These are phyloP conservation scores for Kalmusia sp. DNA, from an alignment of 2,329 filamentous ascomycete species.

Conservation along the genomic window DNA sequence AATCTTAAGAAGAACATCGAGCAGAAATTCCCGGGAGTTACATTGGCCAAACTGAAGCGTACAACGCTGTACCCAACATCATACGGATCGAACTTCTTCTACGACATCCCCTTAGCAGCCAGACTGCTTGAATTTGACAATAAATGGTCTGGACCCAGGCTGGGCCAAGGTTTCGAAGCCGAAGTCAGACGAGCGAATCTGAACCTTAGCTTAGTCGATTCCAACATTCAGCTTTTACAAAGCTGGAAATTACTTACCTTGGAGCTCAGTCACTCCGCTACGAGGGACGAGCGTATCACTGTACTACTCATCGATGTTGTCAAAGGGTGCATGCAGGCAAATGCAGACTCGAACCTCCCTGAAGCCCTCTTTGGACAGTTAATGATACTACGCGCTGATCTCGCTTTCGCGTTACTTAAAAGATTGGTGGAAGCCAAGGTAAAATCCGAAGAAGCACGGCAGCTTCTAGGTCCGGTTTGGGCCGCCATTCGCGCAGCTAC, in stretches of 20 bases:
- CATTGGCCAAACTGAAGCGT: constrained; percentile 80
- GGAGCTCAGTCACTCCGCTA: constrained; percentile 75
- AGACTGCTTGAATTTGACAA: constrained; percentile 78
- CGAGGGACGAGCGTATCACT: constrained; percentile 63
- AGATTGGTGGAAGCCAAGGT: constrained; percentile 69
- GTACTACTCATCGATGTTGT: constrained; percentile 77
- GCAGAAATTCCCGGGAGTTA: constrained; percentile 75
- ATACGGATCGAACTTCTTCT: constrained; percentile 82
- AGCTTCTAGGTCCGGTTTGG: constrained; percentile 66
- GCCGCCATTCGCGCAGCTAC: constrained; percentile 62
- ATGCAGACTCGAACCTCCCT: constrained; percentile 73
- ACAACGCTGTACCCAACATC: constrained; percentile 70
- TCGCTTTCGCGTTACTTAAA: constrained; percentile 83
- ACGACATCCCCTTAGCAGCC: constrained; percentile 77
- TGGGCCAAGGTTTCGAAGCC: constrained; percentile 73
- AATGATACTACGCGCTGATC: constrained; percentile 76
- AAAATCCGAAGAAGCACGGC: constrained; percentile 58
- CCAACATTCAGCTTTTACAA: constrained; percentile 84
- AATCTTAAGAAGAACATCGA: constrained; percentile 88
- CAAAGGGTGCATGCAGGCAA: constrained; percentile 78
- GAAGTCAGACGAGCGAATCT: constrained; percentile 89
- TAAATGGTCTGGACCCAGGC: constrained; percentile 69
- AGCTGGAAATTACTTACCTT: constrained; percentile 89
- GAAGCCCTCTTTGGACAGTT: constrained; percentile 84
- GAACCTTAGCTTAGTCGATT: constrained; percentile 90